Base-by-base conservation (phyloP, 1,284 basidiomycete species). In the Pisolithus thermaeus region DNA sequence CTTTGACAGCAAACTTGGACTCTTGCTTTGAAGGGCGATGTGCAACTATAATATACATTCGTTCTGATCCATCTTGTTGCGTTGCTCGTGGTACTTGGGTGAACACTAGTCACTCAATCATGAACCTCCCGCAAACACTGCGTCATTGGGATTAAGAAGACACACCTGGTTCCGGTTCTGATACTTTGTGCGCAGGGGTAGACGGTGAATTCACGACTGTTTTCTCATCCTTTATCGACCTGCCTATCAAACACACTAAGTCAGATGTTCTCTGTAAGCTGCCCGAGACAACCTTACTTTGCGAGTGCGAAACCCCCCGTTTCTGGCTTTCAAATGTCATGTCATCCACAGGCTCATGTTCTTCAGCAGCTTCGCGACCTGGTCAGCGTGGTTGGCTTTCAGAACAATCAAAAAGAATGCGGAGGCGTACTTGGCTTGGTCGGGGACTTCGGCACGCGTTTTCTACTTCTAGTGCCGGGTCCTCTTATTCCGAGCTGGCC, bases 1-100 rank as follows among this genome's bases (percentile, higher is more conserved):
- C 64, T 11, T 76, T 75, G 3, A 71, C 70, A 49, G 68, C 73
- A 57, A 77, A 77, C 37, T 75, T 71, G 0, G 71, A 70, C 39
- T 62, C 60, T 39, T 70, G 64, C 7, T 62, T 57, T 1, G 62
- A 46, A 52, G 70, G 38, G 58, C 69, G 39, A 51, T 60, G 56
- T 30, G 61, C 61, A 14, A 78, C 69, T 23, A 59, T 63, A 8
- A 78, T 67, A 53, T 59, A 54, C 32, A 67, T 42, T 27, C 63
- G 63, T 1, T 54, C 46, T 6, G 2, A 43, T 9, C 59, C 60
- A 1, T 37, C 11, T 35, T 48, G 59, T 0, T 40, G 6, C 40
- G 8, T 28, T 3, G 25, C 1, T 25, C 51, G 52, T 20, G 52
- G 18, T 48, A 36, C 25, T 22, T 46, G 53, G 28, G 52, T 22